Conservation (phyloP, 345 rosid genomes). For the Camelina laxa region DNA sequence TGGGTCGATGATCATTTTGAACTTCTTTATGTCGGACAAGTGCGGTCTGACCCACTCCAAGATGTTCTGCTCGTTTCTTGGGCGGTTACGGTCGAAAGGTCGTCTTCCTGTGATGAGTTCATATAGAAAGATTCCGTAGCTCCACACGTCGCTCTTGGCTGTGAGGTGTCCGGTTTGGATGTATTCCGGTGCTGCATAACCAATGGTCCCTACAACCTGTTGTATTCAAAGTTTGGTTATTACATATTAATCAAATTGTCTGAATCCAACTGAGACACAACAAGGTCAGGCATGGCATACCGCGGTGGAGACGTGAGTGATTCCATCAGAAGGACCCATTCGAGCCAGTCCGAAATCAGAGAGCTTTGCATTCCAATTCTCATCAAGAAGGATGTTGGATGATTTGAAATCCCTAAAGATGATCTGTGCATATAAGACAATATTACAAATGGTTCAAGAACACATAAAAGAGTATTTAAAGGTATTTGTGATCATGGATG, state of each 20-base stretch:
- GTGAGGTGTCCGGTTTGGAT: constrained; percentile 88
- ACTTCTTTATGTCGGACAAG: constrained; percentile 68
- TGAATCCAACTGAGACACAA: neutral
- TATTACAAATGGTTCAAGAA: neutral
- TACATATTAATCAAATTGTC: neutral
- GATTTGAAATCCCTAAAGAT: constrained; percentile 97
- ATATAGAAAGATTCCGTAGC: constrained; percentile 85
- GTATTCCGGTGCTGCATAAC: constrained; percentile 96
- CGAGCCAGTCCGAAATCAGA: constrained; percentile 98
- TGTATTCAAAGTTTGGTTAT: neutral
- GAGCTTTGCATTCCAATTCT: constrained; percentile 88
- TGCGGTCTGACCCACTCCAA: constrained; percentile 93
- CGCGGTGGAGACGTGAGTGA: constrained; percentile 90
- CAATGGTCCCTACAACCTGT: constrained; percentile 93
- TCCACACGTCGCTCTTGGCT: constrained; percentile 83
- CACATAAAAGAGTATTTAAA: neutral
- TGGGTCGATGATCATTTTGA: constrained; percentile 79
- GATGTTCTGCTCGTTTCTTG: constrained; percentile 83
- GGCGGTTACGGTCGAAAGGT: constrained; percentile 80
- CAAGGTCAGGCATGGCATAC: constrained; percentile 44
- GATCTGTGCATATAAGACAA: constrained; percentile 61
- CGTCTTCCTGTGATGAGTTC: constrained; percentile 94
- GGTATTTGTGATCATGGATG: neutral
- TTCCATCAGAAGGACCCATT: constrained; percentile 88
- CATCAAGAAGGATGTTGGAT: constrained; percentile 90